These are phyloP conservation scores for Elaeis oleifera DNA, from an alignment of 202 grass and related monocot species.

Conservation along the genomic window DNA sequence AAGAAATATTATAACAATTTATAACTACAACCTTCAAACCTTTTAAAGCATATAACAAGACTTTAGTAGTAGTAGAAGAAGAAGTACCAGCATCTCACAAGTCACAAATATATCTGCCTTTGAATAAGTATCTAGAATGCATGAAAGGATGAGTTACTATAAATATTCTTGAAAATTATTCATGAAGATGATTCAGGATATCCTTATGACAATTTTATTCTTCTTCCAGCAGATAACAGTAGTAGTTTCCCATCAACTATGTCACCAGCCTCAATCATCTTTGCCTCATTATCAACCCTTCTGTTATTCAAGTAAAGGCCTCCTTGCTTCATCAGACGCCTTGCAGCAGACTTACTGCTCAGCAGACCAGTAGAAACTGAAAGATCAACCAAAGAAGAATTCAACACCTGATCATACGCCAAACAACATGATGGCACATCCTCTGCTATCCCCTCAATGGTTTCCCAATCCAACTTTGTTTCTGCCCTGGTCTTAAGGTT, in stretches of 20 bases:
- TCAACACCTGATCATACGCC: conserved; percentile 60
- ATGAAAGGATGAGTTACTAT: too few relatives aligned
- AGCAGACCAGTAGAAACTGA: conserved; percentile 74
- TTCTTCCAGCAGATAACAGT: conserved; percentile 87
- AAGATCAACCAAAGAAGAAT: conserved; percentile 79
- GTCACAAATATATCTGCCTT: background rate
- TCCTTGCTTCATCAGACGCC: conserved; percentile 80
- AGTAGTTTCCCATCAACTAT: conserved; percentile 85
- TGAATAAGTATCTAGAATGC: background rate
- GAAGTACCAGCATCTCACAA: background rate
- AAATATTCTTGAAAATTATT: too few relatives aligned
- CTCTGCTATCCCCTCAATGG: conserved; percentile 84
- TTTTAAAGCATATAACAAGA: too few relatives aligned
- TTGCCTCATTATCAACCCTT: conserved; percentile 62
- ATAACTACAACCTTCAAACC: too few relatives aligned
- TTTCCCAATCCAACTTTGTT: conserved; percentile 58
- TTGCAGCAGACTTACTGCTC: conserved; percentile 53
- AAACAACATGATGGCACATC: conserved; percentile 73
- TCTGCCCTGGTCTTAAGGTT: conserved; percentile 65
- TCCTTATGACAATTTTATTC: conserved; percentile 91
- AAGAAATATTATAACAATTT: too few relatives aligned
- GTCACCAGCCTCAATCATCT: conserved; percentile 51
- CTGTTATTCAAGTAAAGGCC: conserved; percentile 85
- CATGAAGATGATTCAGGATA: conserved; percentile 50
- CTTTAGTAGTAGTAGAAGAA: background rate